Base-by-base conservation (phyloP, 345 rosid species). In the Trapa incisa region DNA sequence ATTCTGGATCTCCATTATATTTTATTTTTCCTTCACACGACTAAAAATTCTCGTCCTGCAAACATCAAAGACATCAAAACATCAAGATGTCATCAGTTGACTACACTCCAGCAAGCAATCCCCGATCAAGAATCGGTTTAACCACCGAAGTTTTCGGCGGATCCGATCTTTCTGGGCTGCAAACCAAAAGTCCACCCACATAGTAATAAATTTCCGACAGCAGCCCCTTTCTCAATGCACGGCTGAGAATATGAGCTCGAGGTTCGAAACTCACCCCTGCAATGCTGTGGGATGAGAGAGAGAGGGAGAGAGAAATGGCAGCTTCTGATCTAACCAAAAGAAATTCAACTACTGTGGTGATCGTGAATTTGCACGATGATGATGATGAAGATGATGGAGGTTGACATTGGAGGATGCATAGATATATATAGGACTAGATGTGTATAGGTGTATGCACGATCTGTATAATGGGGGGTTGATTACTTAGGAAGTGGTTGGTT, bases 1-100 rank as follows among this genome's bases (percentile, higher is more conserved):
- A 11, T 77, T 71, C 41, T 76, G 82, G 53, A 77, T 67, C 77
- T 82, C 84, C 86, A 82, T 58, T 22, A 22, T 22, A 22, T 22
- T 22, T 22, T 22, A 22, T 22, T 22, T 22, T 22, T 22, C 29
- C 29, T 22, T 22, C 29, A 22, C 0, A 22, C 29, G 0, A 22
- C 29, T 22, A 22, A 22, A 22, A 22, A 22, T 22, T 22, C 29
- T 22, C 29, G 29, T 22, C 29, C 29, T 22, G 29, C 29, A 22
- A 22, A 22, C 29, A 22, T 22, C 29, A 22, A 45, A 45, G 13
- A 45, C 48, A 45, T 45, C 48, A 45, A 0, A 7, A 45, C 48
- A 5, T 5, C 47, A 45, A 45, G 48, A 45, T 45, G 48, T 45
- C 48, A 45, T 42, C 4, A 8, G 45, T 22, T 22, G 29, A 22